phyloP scores from a whole-genome alignment of 169 alveolate genomes.

The Plasmodium malariae region DNA sequence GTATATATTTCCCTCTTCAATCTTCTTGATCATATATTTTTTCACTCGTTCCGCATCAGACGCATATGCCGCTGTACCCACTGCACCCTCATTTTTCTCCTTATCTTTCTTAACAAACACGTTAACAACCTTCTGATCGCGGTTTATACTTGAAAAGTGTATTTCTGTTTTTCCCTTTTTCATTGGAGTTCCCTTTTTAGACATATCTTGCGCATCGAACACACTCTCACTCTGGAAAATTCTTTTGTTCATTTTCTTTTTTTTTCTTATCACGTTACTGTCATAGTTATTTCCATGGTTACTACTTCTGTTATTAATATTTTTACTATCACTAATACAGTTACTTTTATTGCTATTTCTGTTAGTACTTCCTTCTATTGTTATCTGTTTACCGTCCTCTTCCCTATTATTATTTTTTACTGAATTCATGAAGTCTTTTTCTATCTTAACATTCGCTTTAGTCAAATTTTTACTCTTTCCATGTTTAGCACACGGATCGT shows the following conservation, averaged over 20 bases:
- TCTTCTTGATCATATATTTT: too few relatives aligned
- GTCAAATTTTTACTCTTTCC: background rate
- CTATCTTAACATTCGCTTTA: background rate
- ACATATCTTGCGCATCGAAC: background rate
- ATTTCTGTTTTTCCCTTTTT: background rate
- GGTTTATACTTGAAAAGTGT: background rate
- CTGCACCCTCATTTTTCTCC: background rate
- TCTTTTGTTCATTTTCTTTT: background rate
- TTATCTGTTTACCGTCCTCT: too few relatives aligned
- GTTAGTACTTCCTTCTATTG: too few relatives aligned
- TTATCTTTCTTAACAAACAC: too few relatives aligned
- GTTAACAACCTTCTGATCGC: slow-evolving; percentile 5
- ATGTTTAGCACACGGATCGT: background rate
- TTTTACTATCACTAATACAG: too few relatives aligned
- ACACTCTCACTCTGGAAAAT: background rate
- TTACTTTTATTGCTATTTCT: too few relatives aligned
- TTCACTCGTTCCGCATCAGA: too few relatives aligned
- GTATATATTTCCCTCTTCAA: too few relatives aligned
- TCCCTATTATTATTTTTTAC: too few relatives aligned
- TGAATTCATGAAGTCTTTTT: background rate
- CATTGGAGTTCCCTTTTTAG: background rate
- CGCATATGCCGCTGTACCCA: too few relatives aligned
- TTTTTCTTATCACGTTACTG: background rate
- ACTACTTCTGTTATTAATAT: too few relatives aligned
- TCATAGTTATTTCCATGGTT: background rate